These are phyloP conservation scores for Pyrenochaeta sp. DNA, from an alignment of 2,329 filamentous ascomycete species.

Conservation along the genomic window DNA sequence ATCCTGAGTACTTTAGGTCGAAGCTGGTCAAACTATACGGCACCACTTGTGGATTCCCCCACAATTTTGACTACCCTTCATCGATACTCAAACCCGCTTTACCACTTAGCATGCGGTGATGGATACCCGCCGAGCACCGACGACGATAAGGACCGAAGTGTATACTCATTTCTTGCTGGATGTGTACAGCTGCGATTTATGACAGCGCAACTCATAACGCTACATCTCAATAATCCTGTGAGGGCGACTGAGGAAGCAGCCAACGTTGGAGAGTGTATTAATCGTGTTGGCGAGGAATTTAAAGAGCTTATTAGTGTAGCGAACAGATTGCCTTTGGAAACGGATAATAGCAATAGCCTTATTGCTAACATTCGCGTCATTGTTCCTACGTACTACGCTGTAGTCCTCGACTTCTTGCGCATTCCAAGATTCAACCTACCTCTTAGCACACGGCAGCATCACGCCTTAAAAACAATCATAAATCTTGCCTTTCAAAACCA, in stretches of 20 bases:
- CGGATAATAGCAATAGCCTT: slow-evolving; percentile 37
- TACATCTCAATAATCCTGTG: slow-evolving; percentile 14
- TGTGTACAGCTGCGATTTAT: slow-evolving; percentile 43
- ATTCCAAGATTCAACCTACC: slow-evolving; percentile 17
- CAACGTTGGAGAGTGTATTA: slow-evolving; percentile 19
- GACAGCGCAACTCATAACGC: slow-evolving; percentile 38
- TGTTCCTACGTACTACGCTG: slow-evolving; percentile 48
- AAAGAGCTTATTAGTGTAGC: slow-evolving; percentile 24
- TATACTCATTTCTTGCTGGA: slow-evolving; percentile 42
- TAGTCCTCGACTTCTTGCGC: slow-evolving; percentile 42
- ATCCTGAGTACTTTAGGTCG: slow-evolving; percentile 23
- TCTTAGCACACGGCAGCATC: slow-evolving; percentile 11
- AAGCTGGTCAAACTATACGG: neutral
- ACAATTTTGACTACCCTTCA: slow-evolving; percentile 39
- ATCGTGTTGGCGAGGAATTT: slow-evolving; percentile 24
- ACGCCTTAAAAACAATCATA: slow-evolving; percentile 34
- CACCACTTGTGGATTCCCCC: slow-evolving; percentile 5
- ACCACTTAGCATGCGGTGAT: slow-evolving; percentile 45
- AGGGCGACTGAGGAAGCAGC: slow-evolving; percentile 12
- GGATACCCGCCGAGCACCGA: slow-evolving; percentile 47
- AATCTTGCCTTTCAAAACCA: slow-evolving; percentile 46
- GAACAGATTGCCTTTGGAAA: slow-evolving; percentile 14
- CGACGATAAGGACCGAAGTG: slow-evolving; percentile 47
- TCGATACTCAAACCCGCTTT: slow-evolving; percentile 45
- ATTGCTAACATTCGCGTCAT: slow-evolving; percentile 48